Evolutionary conservation across 805 yeast genomes (phyloP).

Genomic region (Clavispora fructus): DNA sequence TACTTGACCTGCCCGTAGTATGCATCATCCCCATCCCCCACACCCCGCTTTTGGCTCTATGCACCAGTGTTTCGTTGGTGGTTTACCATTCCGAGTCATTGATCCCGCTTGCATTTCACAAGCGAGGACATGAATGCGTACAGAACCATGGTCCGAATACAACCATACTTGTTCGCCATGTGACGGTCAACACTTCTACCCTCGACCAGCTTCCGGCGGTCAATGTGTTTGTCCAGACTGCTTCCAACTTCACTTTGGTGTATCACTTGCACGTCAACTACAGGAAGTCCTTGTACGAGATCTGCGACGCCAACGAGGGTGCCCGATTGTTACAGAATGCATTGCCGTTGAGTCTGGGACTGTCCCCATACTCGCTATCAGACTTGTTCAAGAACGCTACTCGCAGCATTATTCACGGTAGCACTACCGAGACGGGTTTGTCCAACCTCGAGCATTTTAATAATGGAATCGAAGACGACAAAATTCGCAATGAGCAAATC

Average conservation of each 20-base stretch:
- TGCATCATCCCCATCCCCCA: conserved; percentile 10
- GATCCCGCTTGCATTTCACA: conserved; percentile 12
- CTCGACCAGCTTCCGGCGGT: conserved; percentile 16
- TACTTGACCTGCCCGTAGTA: conserved; percentile 7
- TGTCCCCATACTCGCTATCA: conserved; percentile 23
- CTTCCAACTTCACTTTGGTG: conserved; percentile 8
- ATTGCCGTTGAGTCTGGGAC: conserved; percentile 26
- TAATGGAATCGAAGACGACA: conserved; percentile 28
- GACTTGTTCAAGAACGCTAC: conserved; percentile 29
- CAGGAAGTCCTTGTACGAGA: conserved; percentile 29
- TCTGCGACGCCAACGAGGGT: conserved; percentile 18
- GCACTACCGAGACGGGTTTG: conserved; percentile 15
- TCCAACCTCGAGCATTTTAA: conserved; percentile 33
- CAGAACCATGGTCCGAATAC: conserved; percentile 8
- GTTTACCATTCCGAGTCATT: conserved; percentile 8
- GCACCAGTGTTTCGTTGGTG: conserved; percentile 5
- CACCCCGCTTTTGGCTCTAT: conserved; percentile 11
- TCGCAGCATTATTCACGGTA: conserved; percentile 26
- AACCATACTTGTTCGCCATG: conserved; percentile 22
- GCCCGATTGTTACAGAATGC: conserved; percentile 30
- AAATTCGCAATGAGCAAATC: conserved; percentile 20
- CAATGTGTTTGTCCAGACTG: conserved; percentile 11
- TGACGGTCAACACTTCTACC: conserved; percentile 31
- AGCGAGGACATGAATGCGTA: conserved; percentile 10
- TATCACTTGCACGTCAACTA: conserved; percentile 22